phyloP scores from a whole-genome alignment of 108 stramenopile species.

The Cylindrotheca closterium region DNA sequence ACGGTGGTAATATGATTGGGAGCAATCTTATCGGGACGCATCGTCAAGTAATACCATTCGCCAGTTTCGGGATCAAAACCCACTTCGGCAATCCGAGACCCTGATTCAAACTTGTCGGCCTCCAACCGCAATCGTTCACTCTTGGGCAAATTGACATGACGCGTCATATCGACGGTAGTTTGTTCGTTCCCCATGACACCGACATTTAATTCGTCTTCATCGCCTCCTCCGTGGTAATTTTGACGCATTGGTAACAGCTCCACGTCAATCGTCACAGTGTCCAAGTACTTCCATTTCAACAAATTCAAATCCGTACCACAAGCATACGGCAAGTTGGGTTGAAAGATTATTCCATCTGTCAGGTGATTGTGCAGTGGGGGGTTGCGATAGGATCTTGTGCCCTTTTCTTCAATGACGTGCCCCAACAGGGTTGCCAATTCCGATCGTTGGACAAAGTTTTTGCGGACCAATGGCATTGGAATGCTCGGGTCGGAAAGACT shows the following conservation, averaged over 20 bases:
- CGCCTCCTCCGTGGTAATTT: constrained; percentile 21
- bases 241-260: constrained; percentile 59
- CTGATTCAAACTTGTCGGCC: constrained; percentile 65
- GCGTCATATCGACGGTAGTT: constrained; percentile 80
- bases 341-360: constrained; percentile 92
- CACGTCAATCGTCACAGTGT: constrained; percentile 95
- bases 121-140: constrained; percentile 81
- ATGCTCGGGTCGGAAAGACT: constrained; percentile 54
- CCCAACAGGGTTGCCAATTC: constrained; percentile 65
- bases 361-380: constrained; percentile 84
- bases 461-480: constrained; percentile 78
- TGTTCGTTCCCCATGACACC: constrained; percentile 79
- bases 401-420: constrained; percentile 77
- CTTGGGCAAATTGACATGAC: constrained; percentile 66
- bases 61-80: constrained; percentile 88
- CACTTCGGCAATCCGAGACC: constrained; percentile 81
- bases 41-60: constrained; percentile 91
- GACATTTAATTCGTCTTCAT: constrained; percentile 54
- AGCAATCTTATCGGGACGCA: constrained; percentile 84
- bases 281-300: constrained; percentile 97
- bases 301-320: constrained; percentile 87
- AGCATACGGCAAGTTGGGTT: constrained; percentile 90
- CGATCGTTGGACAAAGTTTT: constrained; percentile 84
- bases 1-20: constrained; percentile 88
- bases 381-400: constrained; percentile 69